These are phyloP conservation scores for Phytophthora uliginosa DNA, from an alignment of 352 stramenopile species.

Conservation along the genomic window DNA sequence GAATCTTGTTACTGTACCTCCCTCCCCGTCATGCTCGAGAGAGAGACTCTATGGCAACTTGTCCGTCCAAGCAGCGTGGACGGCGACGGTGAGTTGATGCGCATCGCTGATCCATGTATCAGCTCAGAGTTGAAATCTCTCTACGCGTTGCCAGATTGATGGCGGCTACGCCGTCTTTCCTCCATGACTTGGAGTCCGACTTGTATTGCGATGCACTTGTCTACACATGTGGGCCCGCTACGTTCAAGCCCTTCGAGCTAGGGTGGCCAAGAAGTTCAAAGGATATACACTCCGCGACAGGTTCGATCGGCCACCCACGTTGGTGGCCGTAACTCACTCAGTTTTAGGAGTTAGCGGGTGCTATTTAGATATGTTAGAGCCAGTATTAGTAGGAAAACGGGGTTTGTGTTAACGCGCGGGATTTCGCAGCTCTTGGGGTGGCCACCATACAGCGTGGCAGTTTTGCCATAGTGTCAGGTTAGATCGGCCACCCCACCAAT, in stretches of 20 bases:
- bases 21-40: conserved; percentile 1
- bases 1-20: background rate
- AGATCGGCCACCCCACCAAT: too few species aligned
- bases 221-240: conserved; percentile 20
- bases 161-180: conserved; percentile 12
- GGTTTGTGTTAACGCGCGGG: too few species aligned
- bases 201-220: conserved; percentile 12
- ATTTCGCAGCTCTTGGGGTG: too few species aligned
- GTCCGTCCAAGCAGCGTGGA: background rate
- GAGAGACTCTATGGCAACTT: conserved; percentile 23
- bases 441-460: too few species aligned
- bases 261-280: conserved; percentile 14
- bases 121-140: conserved; percentile 1
- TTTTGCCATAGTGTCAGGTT: too few species aligned
- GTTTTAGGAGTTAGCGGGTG: too few species aligned
- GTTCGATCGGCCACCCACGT: too few species aligned
- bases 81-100: background rate
- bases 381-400: too few species aligned
- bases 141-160: conserved; percentile 6
- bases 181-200: conserved; percentile 9
- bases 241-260: background rate
- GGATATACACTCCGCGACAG: background rate
- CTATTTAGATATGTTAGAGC: too few species aligned
- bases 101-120: background rate
- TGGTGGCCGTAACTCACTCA: too few species aligned